These are phyloP conservation scores for Penicillium sp. DNA, from an alignment of 2,329 filamentous ascomycete species.

Conservation along the genomic window DNA sequence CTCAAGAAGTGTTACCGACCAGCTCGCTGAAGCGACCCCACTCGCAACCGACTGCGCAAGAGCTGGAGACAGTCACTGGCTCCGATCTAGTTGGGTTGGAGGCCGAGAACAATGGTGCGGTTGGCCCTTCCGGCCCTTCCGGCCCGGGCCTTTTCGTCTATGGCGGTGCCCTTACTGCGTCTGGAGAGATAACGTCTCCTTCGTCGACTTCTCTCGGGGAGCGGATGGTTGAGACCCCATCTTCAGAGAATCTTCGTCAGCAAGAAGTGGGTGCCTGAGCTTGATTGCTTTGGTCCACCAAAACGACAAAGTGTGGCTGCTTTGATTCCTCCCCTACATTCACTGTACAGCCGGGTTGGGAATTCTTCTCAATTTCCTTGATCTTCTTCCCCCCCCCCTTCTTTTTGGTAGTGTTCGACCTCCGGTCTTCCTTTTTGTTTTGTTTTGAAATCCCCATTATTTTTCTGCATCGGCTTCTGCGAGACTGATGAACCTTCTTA, in stretches of 20 bases:
- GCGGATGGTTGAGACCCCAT: constrained; percentile 13
- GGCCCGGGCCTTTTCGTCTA: constrained; percentile 5
- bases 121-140: constrained; percentile 2
- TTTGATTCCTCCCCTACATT: too few relatives aligned
- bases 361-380: too few relatives aligned
- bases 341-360: too few relatives aligned
- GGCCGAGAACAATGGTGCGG: not conserved
- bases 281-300: not conserved
- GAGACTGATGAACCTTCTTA: constrained; percentile 8
- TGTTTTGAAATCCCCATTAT: not conserved
- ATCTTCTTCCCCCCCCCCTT: not conserved
- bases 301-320: too few relatives aligned
- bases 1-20: constrained; percentile 14
- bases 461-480: not conserved
- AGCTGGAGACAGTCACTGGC: not conserved
- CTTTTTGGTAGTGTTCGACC: not conserved
- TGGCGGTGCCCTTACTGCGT: constrained; percentile 9
- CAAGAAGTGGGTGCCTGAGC: constrained; percentile 18
- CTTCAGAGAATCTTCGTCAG: constrained; percentile 19
- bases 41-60: not conserved
- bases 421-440: not conserved
- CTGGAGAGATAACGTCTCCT: constrained; percentile 10
- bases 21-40: constrained; percentile 3
- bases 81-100: not conserved
- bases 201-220: constrained; percentile 16